Percentiles rank a stretch among this genome's conserved stretches.
phyloP scores from a whole-genome alignment of 139 green algal genomes.

The Asterochloris sp. region DNA sequence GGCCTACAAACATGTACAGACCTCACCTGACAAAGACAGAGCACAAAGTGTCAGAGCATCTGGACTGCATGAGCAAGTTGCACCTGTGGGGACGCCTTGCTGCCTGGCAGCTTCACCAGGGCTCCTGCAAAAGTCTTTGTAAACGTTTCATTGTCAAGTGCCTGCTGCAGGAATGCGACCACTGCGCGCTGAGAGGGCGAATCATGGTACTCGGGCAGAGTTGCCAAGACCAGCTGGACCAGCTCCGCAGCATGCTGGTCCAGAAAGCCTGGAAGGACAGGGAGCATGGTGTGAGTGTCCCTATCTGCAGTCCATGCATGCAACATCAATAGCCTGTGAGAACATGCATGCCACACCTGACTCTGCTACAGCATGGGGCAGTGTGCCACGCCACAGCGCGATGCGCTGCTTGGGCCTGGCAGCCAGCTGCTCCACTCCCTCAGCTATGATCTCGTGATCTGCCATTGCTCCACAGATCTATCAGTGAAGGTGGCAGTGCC shows the following conservation, averaged over 20 bases:
- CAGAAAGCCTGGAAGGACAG: conserved; percentile 46
- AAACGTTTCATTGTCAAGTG: conserved; percentile 36
- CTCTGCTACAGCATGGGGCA: neutral
- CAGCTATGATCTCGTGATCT: neutral
- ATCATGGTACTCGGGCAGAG: conserved; percentile 30
- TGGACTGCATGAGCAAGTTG: neutral
- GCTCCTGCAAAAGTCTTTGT: conserved; percentile 49
- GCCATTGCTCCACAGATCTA: neutral
- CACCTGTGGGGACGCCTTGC: conserved; percentile 26
- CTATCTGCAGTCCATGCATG: neutral
- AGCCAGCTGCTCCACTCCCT: neutral
- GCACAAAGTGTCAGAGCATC: neutral
- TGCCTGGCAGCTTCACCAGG: conserved; percentile 35
- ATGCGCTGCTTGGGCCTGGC: conserved; percentile 7
- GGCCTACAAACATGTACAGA: neutral
- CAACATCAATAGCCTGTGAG: neutral
- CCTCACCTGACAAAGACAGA: neutral
- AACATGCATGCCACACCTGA: neutral
- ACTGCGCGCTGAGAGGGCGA: conserved; percentile 31
- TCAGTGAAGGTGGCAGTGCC: too few relatives aligned
- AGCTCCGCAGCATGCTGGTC: conserved; percentile 42
- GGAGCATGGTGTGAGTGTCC: neutral
- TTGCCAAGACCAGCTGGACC: conserved; percentile 25
- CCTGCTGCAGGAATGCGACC: conserved; percentile 22
- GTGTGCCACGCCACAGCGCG: neutral